phyloP scores from a whole-genome alignment of 2,329 filamentous ascomycete species.

The Fusarium sp. region DNA sequence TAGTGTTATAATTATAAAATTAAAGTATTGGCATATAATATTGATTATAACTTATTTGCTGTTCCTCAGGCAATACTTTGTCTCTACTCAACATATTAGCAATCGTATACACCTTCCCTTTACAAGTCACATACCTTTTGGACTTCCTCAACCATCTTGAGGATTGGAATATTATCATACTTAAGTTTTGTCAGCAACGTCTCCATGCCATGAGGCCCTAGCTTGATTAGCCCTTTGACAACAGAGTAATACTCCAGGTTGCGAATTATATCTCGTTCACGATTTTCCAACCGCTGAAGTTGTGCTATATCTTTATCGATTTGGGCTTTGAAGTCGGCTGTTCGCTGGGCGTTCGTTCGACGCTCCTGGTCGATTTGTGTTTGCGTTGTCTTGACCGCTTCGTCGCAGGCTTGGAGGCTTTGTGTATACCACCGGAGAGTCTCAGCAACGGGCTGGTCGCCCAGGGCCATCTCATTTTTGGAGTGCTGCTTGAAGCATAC shows the following conservation, averaged over 20 bases:
- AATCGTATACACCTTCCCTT: neutral
- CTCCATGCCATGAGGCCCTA: neutral
- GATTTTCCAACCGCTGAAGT: neutral
- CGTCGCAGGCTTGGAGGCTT: neutral
- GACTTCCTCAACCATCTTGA: neutral
- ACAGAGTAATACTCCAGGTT: slow-evolving; percentile 6
- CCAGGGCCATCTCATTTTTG: neutral
- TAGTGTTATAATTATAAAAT: neutral
- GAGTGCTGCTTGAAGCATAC: neutral
- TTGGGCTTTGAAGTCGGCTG: neutral
- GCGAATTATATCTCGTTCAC: neutral
- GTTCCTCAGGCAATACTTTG: neutral
- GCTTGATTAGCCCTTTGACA: neutral
- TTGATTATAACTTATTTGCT: neutral
- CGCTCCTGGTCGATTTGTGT: neutral
- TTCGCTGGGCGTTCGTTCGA: neutral
- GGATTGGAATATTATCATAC: neutral
- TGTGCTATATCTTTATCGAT: slow-evolving; percentile 1
- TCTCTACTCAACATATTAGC: neutral
- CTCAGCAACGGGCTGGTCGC: neutral
- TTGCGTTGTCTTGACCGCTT: rapidly evolving
- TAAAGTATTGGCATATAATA: neutral
- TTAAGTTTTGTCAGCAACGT: slow-evolving; percentile 3
- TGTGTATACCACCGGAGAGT: too few relatives aligned
- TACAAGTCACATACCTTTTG: neutral